Conservation (phyloP, 2,329 filamentous ascomycete genomes). For the Cytospora piceae region DNA sequence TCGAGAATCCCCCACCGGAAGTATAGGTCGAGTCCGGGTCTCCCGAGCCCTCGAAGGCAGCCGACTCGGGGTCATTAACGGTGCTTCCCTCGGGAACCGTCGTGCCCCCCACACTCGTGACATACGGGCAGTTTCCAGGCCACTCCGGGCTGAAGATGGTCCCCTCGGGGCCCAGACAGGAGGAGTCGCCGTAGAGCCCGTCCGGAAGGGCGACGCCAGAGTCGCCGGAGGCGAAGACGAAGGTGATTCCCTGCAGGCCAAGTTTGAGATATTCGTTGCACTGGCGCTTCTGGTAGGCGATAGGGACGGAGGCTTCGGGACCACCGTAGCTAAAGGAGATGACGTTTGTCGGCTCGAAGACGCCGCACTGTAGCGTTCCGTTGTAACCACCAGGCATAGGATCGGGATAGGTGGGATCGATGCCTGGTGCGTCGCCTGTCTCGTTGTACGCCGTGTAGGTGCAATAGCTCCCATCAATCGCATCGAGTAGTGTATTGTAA, state of each 20-base stretch:
- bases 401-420: slow-evolving; percentile 54
- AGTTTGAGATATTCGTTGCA: slow-evolving; percentile 58
- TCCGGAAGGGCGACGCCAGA: slow-evolving; percentile 43
- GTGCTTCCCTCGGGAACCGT: slow-evolving; percentile 22
- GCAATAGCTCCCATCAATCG: slow-evolving; percentile 56
- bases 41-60: slow-evolving; percentile 5
- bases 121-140: slow-evolving; percentile 53
- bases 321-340: slow-evolving; percentile 61
- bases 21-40: slow-evolving; percentile 32
- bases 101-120: slow-evolving; percentile 35
- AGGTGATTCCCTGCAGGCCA: slow-evolving; percentile 51
- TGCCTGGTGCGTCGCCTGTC: slow-evolving; percentile 47
- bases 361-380: slow-evolving; percentile 43
- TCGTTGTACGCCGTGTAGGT: slow-evolving; percentile 50
- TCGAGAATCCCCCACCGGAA: slow-evolving; percentile 51
- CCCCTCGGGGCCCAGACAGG: slow-evolving; percentile 41
- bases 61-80: slow-evolving; percentile 32
- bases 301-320: slow-evolving; percentile 56
- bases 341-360: slow-evolving; percentile 56
- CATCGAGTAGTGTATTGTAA: slow-evolving; percentile 42
- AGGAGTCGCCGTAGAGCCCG: slow-evolving; percentile 39
- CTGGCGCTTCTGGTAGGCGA: slow-evolving; percentile 56
- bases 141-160: slow-evolving; percentile 54
- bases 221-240: slow-evolving; percentile 54
- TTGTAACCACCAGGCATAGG: slow-evolving; percentile 50